phyloP scores from a whole-genome alignment of 2,329 filamentous ascomycete genomes.

The Fusarium torulosum region DNA sequence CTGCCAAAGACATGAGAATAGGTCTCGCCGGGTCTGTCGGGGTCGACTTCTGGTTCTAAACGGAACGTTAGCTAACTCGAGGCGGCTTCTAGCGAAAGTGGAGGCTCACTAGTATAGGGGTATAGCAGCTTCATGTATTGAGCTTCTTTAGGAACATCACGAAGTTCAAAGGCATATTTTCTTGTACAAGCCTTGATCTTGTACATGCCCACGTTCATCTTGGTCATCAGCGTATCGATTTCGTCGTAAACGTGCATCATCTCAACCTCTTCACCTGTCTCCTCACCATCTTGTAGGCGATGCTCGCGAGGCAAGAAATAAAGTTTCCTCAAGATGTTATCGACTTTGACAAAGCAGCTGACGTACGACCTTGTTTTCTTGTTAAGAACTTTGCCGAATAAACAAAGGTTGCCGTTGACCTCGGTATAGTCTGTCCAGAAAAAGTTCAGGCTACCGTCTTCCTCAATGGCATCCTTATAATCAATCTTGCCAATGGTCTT shows the following conservation, averaged over 20 bases:
- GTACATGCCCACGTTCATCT: slow-evolving; percentile 85
- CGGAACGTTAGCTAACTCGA: slow-evolving; percentile 33
- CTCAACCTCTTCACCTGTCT: slow-evolving; percentile 81
- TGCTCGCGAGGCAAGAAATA: slow-evolving; percentile 88
- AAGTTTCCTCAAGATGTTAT: slow-evolving; percentile 92
- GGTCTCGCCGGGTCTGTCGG: slow-evolving; percentile 80
- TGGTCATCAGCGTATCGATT: slow-evolving; percentile 89
- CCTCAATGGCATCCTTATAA: slow-evolving; percentile 87
- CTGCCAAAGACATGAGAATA: slow-evolving; percentile 95
- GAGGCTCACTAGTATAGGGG: slow-evolving; percentile 78
- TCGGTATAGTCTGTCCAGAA: slow-evolving; percentile 99
- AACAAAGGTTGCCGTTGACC: slow-evolving; percentile 87
- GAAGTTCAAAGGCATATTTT: slow-evolving; percentile 96
- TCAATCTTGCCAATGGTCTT: slow-evolving; percentile 82
- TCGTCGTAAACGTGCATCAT: slow-evolving; percentile 94
- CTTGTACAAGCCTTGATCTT: slow-evolving; percentile 92
- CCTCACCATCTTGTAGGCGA: slow-evolving; percentile 67
- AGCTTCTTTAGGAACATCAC: slow-evolving; percentile 85
- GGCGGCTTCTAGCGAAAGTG: neutral
- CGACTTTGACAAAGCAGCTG: slow-evolving; percentile 95
- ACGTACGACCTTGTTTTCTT: slow-evolving; percentile 83
- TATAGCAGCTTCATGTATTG: slow-evolving; percentile 97
- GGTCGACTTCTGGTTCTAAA: slow-evolving; percentile 75
- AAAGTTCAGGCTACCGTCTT: slow-evolving; percentile 90
- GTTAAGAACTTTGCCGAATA: slow-evolving; percentile 96